Evolutionary conservation across 768 basidiomycete species (phyloP).

Genomic region (Suillus plorans): DNA sequence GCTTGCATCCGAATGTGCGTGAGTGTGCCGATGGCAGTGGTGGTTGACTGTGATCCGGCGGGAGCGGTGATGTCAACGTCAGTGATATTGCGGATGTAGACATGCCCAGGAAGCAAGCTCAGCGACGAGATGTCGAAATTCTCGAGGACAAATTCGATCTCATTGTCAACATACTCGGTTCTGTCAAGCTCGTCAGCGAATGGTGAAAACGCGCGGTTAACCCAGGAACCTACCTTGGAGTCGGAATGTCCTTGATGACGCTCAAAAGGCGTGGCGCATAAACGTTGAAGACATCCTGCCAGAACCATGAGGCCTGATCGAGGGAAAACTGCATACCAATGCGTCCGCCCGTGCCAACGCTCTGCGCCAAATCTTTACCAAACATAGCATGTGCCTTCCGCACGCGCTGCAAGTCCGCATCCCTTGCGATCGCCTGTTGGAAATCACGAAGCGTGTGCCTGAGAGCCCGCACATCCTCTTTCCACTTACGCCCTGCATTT

Average conservation of each 20-base stretch:
- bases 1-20: slow-evolving; percentile 68
- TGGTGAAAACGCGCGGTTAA: background rate
- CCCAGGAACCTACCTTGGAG: slow-evolving; percentile 52
- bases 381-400: slow-evolving; percentile 50
- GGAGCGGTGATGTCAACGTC: slow-evolving; percentile 54
- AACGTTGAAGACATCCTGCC: slow-evolving; percentile 80
- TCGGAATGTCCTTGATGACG: slow-evolving; percentile 61
- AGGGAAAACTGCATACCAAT: slow-evolving; percentile 49
- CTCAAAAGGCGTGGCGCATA: slow-evolving; percentile 61
- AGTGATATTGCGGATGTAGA: slow-evolving; percentile 72
- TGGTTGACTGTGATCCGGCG: slow-evolving; percentile 32
- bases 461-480: slow-evolving; percentile 43
- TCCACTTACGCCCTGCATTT: slow-evolving; percentile 49
- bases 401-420: slow-evolving; percentile 49
- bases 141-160: slow-evolving; percentile 74
- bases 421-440: slow-evolving; percentile 44
- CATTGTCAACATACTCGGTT: slow-evolving; percentile 67
- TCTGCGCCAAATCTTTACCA: slow-evolving; percentile 46
- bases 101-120: slow-evolving; percentile 65
- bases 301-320: slow-evolving; percentile 72
- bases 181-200: slow-evolving; percentile 32
- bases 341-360: slow-evolving; percentile 37
- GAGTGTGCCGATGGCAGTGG: slow-evolving; percentile 57
- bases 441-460: slow-evolving; percentile 46
- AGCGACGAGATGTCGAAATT: slow-evolving; percentile 70